Conservation (phyloP, 176 grass and related monocot species). For the Metroxylon sagu region DNA sequence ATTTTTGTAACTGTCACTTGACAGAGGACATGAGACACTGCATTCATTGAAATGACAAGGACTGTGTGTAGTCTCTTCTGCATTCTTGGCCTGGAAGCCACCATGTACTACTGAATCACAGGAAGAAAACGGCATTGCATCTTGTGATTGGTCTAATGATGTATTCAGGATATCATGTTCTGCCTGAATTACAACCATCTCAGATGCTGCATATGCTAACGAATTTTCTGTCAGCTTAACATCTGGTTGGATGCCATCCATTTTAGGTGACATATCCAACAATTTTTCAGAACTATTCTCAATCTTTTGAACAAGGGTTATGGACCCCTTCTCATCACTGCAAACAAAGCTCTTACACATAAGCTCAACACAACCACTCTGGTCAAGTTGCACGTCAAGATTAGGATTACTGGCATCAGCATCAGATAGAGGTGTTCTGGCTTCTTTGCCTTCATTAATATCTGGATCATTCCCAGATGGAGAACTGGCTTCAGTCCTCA, state of each 20-base stretch:
- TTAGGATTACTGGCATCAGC: slow-evolving; percentile 21
- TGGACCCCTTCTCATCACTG: background rate
- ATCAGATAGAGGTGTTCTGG: slow-evolving; percentile 22
- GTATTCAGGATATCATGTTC: slow-evolving; percentile 20
- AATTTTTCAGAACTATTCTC: slow-evolving; percentile 21
- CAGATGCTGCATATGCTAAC: slow-evolving; percentile 33
- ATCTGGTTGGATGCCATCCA: slow-evolving; percentile 9
- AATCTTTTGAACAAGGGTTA: background rate
- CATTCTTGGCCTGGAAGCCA: slow-evolving; percentile 31
- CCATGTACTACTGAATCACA: slow-evolving; percentile 25
- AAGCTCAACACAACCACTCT: slow-evolving; percentile 13
- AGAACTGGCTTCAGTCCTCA: slow-evolving; percentile 18
- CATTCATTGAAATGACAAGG: slow-evolving; percentile 4
- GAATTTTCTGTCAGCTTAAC: slow-evolving; percentile 19
- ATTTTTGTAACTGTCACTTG: slow-evolving; percentile 1
- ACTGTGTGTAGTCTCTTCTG: slow-evolving; percentile 3
- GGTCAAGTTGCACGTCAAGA: slow-evolving; percentile 9
- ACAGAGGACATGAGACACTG: slow-evolving; percentile 4
- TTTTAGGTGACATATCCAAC: slow-evolving; percentile 21
- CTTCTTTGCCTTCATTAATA: slow-evolving; percentile 19
- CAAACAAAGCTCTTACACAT: background rate
- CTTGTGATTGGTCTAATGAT: slow-evolving; percentile 19
- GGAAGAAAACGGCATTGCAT: slow-evolving; percentile 18
- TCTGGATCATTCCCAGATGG: slow-evolving; percentile 18
- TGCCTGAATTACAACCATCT: slow-evolving; percentile 14